Evolutionary conservation across 768 basidiomycete species (phyloP), one percentile per base, ranked within the genome.

Genomic region (Calocybe cyanea): DNA sequence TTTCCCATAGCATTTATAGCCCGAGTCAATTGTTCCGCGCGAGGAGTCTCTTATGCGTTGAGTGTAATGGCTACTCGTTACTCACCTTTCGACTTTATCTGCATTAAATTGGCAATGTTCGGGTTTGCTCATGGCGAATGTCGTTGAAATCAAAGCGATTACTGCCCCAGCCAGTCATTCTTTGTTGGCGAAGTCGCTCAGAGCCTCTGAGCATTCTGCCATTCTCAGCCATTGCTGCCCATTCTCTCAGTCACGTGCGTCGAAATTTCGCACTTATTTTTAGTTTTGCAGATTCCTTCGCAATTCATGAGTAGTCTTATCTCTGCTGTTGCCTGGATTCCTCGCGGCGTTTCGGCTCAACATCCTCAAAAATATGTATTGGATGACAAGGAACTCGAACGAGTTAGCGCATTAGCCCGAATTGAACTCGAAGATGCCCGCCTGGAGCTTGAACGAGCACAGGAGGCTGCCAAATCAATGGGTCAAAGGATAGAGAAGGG

Each of bases 361-460:
- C 77, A 92, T 53, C 95, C 96, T 1, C 67, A 71, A 59, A 92
- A 88, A 70, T 98, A 98, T 64, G 76, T 87, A 41, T 81, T 98
- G 23, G 92, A 96, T 58, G 90, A 94, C 58, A 69, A 79, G 41
- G 96, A 99, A 65, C 73, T 98, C 10, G 81, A 87, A 59, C 81
- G 96, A 19, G 90, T 98, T 40, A 92, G 91, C 54, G 75, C 84
- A 17, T 76, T 99, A 19, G 92, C 93, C 11, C 70, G 81, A 42
- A 87, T 92, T 46, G 87, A 93, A 59, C 78, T 95, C 23, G 92
- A 95, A 52, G 92, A 93, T 71, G 93, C 93, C 7, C 81, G 83
- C 45, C 71, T 81, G 54, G 93, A 94, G 63, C 76, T 94, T 14
- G 81, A 89, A 69, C 77, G 83, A 20, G 89, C 89, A 23, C 87